Evolutionary conservation across 805 yeast species (phyloP), one percentile per base, ranked within the genome.

Genomic region (Allodekkera sacchari): DNA sequence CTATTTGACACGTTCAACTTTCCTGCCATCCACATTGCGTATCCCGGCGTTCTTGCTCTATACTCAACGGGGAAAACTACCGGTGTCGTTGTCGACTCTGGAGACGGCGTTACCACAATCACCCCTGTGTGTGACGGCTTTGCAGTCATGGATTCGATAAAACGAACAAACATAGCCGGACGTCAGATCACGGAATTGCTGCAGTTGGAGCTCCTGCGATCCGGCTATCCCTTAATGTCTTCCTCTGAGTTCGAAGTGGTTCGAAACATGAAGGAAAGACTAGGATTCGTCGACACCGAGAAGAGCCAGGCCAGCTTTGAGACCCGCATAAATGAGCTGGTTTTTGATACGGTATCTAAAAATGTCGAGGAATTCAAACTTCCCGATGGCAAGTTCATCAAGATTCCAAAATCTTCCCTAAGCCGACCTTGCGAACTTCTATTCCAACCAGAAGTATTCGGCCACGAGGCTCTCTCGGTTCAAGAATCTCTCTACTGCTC

Each of bases 91-190:
- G 49, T 89, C 9, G 96, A 88, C 49, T 71, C 80, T n/a, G 96
- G 96, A 5, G 96, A 88, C 53, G 96, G 96, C 4, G 94, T 85
- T 17, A 71, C 83, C 24, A 88, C 83, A 47, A 67, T 82, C 7
- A 94, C 85, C 2, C 96, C 96, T 0, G 84, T 89, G 0, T 89
- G 74, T 55, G 87, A 85, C 38, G 97, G 97, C 5, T 88, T 84
- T 53, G 66, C 88, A 9, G 52, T 88, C 11, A 77, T 88, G 0
- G 65, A 77, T 2, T 75, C 88, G 3, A 74, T 83, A 16, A 71
- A 72, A 52, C 57, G 96, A 33, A 63, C 81, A 38, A 92, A 87
- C 49, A 52, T 85, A 17, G 96, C 92, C 0, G 97, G 97, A 0
- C 53, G 92, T 27, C 95, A 87, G 44, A 67, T 88, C 9, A 83